phyloP scores from a whole-genome alignment of 331 rosid species.

The Acacia concinna region DNA sequence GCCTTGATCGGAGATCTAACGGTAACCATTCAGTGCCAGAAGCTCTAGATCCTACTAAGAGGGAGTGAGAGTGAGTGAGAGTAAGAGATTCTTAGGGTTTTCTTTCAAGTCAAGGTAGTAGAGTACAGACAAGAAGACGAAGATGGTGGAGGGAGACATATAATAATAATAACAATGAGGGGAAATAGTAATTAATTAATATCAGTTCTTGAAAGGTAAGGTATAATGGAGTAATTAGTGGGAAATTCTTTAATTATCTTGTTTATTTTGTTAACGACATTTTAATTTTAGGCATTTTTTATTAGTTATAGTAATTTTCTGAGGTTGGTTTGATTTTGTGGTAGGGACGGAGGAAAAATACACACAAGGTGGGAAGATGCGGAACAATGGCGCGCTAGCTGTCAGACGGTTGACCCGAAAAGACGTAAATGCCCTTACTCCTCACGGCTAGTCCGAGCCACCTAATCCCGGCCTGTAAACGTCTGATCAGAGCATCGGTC shows the following conservation, averaged over 20 bases:
- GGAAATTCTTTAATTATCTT: background rate
- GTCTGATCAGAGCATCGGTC: too few species aligned
- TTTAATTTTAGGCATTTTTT: background rate
- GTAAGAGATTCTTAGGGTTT: slow-evolving; percentile 54
- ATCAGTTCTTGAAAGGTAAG: background rate
- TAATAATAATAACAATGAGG: background rate
- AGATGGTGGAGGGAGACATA: slow-evolving; percentile 52
- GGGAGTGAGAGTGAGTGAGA: background rate
- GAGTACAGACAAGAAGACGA: slow-evolving; percentile 43
- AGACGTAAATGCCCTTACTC: slow-evolving; percentile 39
- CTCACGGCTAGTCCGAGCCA: background rate
- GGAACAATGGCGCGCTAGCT: slow-evolving; percentile 73
- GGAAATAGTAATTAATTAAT: background rate
- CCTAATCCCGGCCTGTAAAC: background rate
- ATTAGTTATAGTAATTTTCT: slow-evolving; percentile 19
- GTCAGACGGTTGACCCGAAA: slow-evolving; percentile 43
- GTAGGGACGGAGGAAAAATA: background rate
- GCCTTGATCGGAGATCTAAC: slow-evolving; percentile 49
- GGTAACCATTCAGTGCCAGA: slow-evolving; percentile 38
- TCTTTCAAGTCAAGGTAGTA: slow-evolving; percentile 12
- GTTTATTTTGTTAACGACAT: background rate
- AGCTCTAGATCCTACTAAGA: slow-evolving; percentile 24
- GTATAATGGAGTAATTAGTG: background rate
- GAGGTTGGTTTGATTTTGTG: background rate
- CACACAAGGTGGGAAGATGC: slow-evolving; percentile 3